Conservation (phyloP, 139 green algal genomes). For the Pleodorina starrii region DNA sequence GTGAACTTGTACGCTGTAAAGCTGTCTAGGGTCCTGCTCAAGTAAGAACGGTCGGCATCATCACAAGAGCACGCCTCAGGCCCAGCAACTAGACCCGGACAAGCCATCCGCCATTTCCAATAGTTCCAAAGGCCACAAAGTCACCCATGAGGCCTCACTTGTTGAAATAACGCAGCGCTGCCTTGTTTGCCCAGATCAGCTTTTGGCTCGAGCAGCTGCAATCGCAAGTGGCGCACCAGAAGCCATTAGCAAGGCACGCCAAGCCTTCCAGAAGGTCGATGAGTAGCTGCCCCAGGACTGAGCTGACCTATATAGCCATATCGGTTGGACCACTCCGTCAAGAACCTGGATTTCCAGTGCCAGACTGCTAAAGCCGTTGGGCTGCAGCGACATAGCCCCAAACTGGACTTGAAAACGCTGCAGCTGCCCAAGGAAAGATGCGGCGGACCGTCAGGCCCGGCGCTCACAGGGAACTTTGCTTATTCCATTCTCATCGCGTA, state of each 20-base stretch:
- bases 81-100: background rate
- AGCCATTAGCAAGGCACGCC: background rate
- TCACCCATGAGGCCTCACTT: conserved; percentile 15
- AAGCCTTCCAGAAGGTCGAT: background rate
- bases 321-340: conserved; percentile 10
- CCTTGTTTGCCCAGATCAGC: conserved; percentile 50
- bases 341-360: conserved; percentile 30
- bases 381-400: conserved; percentile 42
- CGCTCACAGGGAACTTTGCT: background rate
- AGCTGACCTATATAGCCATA: conserved; percentile 53
- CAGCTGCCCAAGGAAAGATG: background rate
- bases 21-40: conserved; percentile 39
- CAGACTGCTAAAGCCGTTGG: conserved; percentile 21
- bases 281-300: background rate
- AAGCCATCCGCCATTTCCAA: background rate
- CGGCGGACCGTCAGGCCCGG: conserved; percentile 20
- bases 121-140: background rate
- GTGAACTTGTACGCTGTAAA: conserved; percentile 46
- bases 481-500: conserved; percentile 3
- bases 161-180: conserved; percentile 43
- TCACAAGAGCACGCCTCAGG: conserved; percentile 1
- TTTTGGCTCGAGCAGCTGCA: conserved; percentile 24
- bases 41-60: conserved; percentile 9
- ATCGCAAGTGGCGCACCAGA: background rate
- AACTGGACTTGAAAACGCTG: background rate